Percentiles rank a stretch among this genome's conserved stretches.
Conservation (phyloP, 345 rosid species). For the Brassica carinata region DNA sequence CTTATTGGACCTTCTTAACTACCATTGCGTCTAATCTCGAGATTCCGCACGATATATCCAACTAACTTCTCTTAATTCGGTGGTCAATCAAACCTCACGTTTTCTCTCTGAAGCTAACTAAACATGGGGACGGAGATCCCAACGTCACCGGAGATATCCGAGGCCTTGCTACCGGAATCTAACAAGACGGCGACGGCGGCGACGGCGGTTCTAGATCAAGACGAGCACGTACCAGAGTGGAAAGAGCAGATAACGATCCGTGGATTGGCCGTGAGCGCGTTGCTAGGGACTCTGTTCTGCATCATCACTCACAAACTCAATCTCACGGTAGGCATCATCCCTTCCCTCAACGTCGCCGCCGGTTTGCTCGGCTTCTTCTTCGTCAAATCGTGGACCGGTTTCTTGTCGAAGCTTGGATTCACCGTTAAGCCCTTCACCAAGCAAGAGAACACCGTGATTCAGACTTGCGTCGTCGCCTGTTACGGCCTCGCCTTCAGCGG, state of each 20-base stretch:
- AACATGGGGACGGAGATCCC: background rate
- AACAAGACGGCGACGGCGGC: background rate
- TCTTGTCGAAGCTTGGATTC: background rate
- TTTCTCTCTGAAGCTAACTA: background rate
- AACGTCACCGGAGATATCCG: background rate
- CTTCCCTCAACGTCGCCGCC: background rate
- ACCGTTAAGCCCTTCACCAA: background rate
- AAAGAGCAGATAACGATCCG: background rate
- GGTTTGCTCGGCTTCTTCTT: background rate
- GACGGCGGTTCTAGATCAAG: background rate
- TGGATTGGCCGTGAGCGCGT: background rate
- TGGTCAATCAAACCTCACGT: background rate
- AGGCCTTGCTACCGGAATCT: background rate
- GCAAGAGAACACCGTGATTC: background rate
- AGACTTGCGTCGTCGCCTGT: background rate
- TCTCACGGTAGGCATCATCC: background rate
- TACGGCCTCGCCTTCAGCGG: background rate
- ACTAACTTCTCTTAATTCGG: background rate
- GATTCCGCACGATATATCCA: background rate
- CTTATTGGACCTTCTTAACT: background rate
- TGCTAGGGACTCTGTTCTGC: background rate
- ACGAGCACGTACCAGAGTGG: background rate
- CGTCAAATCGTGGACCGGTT: constrained; percentile 1
- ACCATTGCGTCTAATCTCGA: background rate
- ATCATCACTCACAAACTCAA: background rate